Base-by-base conservation (phyloP, 169 alveolate species). In the Blepharisma undulans region DNA sequence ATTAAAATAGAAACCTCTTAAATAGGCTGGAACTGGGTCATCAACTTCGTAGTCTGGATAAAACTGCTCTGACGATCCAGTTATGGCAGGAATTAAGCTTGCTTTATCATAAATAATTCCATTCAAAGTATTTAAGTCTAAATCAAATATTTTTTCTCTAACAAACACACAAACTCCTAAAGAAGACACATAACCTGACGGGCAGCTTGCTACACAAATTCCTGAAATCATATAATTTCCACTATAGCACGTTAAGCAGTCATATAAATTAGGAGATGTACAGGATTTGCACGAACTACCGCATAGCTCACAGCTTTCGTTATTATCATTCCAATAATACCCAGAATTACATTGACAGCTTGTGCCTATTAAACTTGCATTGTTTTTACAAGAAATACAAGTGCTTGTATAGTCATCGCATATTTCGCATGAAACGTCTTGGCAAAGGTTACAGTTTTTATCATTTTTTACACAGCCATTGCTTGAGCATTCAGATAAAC, bases 61-160 rank as follows among this genome's bases (percentile, higher is more conserved):
- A 74, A 74, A 74, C 12, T 22, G 4, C 10, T 72, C 10, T 22
- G 79, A 5, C 7, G 33, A 22, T 72, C 79, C 79, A 22, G 79
- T 27, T 72, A 27, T 72, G 8, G 8, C 89, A 16, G 89, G 89
- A 33, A 82, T 82, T 2, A 19, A 21, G 36, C 29, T 22, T 1
- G 29, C 76, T 22, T 19, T 36, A 82, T 82, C 89, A 60, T 82
- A 82, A 34, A 82, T 33, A 12, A 82, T 78, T 36, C 77, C 77
- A 32, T 82, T 30, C 22, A 82, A 16, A 5, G 33, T 82, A 48
- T 48, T 48, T 5, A 48, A 48, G 14, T 48, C 10, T 48, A 48
- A 48, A 48, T 48, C 66, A 48, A 48, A 1, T 3, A 48, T 48
- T 48, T 48, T 48, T 48, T 48, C 66, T 48, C 14, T 1, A 48